These are phyloP conservation scores for Alternaria tenuissima DNA, from an alignment of 2,329 filamentous ascomycete genomes.

Conservation along the genomic window DNA sequence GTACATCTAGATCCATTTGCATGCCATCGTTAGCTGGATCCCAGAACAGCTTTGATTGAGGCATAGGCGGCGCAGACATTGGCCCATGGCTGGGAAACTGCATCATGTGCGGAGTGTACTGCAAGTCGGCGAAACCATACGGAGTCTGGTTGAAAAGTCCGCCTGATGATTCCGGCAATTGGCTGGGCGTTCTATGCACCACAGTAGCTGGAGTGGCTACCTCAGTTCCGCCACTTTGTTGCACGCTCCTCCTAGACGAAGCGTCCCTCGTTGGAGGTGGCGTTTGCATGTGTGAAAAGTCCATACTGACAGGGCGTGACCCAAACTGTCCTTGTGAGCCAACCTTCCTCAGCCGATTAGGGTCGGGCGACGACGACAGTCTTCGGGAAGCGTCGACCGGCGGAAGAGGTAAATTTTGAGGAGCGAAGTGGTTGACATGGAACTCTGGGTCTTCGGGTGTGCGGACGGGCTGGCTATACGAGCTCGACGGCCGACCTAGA, in stretches of 20 bases:
- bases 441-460: slow-evolving; percentile 56
- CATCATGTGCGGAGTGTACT: slow-evolving; percentile 67
- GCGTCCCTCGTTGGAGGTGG: slow-evolving; percentile 67
- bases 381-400: slow-evolving; percentile 67
- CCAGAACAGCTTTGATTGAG: slow-evolving; percentile 57
- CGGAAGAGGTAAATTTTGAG: slow-evolving; percentile 63
- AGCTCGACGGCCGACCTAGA: slow-evolving; percentile 46
- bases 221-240: slow-evolving; percentile 39
- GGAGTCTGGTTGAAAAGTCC: slow-evolving; percentile 50
- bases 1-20: slow-evolving; percentile 48
- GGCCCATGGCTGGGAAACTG: slow-evolving; percentile 61
- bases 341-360: slow-evolving; percentile 37
- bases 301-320: slow-evolving; percentile 46
- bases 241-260: slow-evolving; percentile 58
- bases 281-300: slow-evolving; percentile 64
- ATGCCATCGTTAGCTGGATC: slow-evolving; percentile 40
- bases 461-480: slow-evolving; percentile 44
- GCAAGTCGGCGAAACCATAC: slow-evolving; percentile 61
- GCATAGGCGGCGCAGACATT: slow-evolving; percentile 64
- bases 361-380: slow-evolving; percentile 66
- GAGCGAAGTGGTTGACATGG: slow-evolving; percentile 69
- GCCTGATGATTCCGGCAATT: slow-evolving; percentile 31
- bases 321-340: slow-evolving; percentile 25
- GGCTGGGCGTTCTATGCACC: slow-evolving; percentile 52
- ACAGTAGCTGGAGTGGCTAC: slow-evolving; percentile 50